These are phyloP conservation scores for Syzygium malaccense DNA, from an alignment of 441 rosid genomes.

Conservation along the genomic window DNA sequence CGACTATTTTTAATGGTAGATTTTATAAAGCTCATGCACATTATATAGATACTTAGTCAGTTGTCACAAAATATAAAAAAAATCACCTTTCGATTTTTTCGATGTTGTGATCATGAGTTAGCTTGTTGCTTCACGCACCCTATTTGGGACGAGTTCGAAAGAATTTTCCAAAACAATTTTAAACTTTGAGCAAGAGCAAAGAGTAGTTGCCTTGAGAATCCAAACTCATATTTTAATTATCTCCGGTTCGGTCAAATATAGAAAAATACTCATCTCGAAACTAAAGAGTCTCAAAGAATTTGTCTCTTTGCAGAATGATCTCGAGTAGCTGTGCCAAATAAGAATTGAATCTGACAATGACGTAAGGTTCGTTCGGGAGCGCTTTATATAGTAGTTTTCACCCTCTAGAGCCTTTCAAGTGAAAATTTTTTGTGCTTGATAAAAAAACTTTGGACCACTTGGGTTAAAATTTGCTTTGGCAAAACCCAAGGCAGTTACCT, in stretches of 20 bases:
- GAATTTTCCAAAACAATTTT: not conserved
- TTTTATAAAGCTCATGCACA: not conserved
- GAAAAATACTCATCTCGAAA: not conserved
- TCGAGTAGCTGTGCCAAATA: fast-evolving
- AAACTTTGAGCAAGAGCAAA: not conserved
- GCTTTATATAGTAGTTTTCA: not conserved
- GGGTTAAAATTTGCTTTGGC: not conserved
- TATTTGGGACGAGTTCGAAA: not conserved
- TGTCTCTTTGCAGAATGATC: not conserved
- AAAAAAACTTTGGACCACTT: not conserved
- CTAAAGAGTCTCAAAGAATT: not conserved
- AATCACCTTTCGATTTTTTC: not conserved
- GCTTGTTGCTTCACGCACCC: not conserved
- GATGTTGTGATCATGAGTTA: not conserved
- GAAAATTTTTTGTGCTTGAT: not conserved
- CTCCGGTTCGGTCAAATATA: fast-evolving
- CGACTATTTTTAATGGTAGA: not conserved
- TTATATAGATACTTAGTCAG: not conserved
- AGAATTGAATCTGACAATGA: not conserved
- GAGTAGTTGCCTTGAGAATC: not conserved
- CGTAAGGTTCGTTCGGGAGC: fast-evolving
- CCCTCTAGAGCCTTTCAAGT: not conserved
- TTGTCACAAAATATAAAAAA: not conserved
- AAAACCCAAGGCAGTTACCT: not conserved
- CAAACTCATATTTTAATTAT: not conserved